Percentiles rank a stretch among this genome's conserved stretches.
Evolutionary conservation across 495 filamentous ascomycete genomes (phyloP).

Genomic region (Neurospora discreta): DNA sequence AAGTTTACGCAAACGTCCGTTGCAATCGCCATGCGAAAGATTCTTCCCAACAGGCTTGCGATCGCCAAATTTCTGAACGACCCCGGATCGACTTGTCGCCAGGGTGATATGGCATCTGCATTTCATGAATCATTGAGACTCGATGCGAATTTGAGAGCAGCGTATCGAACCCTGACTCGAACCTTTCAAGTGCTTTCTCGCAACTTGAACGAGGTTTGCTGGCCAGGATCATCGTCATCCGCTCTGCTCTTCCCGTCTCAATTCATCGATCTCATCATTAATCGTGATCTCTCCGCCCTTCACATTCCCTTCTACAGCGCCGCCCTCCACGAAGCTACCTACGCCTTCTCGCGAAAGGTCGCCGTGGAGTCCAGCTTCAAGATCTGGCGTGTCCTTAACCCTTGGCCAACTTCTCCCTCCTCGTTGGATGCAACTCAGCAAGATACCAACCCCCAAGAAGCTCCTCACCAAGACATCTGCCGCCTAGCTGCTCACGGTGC

Average conservation of each 20-base stretch:
- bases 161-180: constrained; percentile 26
- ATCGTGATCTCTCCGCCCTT: constrained; percentile 34
- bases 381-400: constrained; percentile 34
- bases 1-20: constrained; percentile 34
- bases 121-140: constrained; percentile 23
- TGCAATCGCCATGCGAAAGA: constrained; percentile 34
- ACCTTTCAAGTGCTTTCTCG: constrained; percentile 20
- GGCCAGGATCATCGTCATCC: neutral
- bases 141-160: constrained; percentile 25
- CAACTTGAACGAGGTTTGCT: constrained; percentile 4
- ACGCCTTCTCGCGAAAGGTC: constrained; percentile 39
- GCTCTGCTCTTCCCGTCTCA: constrained; percentile 14
- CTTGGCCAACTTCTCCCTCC: constrained; percentile 5
- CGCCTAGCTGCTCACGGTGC: constrained; percentile 28
- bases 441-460: constrained; percentile 4
- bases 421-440: constrained; percentile 5
- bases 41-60: constrained; percentile 34
- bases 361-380: constrained; percentile 40
- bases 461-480: constrained; percentile 4
- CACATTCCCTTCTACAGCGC: constrained; percentile 36
- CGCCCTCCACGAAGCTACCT: constrained; percentile 27
- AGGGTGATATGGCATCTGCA: neutral
- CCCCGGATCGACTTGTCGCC: constrained; percentile 18
- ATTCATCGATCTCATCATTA: constrained; percentile 37
- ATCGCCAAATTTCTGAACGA: constrained; percentile 39